Evolutionary conservation across 2,329 filamentous ascomycete species (phyloP), one percentile per base, ranked within the genome.

Genomic region (Trichoderma gracile): DNA sequence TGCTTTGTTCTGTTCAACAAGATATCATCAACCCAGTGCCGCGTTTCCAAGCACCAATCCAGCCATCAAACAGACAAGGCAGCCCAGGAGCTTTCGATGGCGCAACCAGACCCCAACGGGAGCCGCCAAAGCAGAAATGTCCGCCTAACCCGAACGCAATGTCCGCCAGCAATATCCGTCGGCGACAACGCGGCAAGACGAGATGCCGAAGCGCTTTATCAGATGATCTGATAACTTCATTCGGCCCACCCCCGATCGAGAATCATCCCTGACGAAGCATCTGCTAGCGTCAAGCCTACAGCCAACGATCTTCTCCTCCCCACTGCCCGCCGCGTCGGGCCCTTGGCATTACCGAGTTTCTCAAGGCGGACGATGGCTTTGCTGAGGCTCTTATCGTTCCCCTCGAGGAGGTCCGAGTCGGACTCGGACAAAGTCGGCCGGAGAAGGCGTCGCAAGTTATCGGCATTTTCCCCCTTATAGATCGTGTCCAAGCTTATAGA

Each of bases 221-320:
- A 71, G 73, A 75, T 75, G 67, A 75, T 75, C 74, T 69, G 74
- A 75, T 76, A 75, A 71, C 5, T 46, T 5, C 12, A 52, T n/a
- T 38, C 23, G 27, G 47, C 40, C 55, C 54, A 45, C 55, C 21
- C 21, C 38, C 25, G 8, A 45, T 47, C 33, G 38, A 43, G 33
- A 64, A 65, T 49, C n/a, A 60, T 55, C 50, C 59, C 9, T 61
- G 46, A 33, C 52, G 19, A 3, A 12, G 46, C 45, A 42, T 50
- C 23, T 42, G 33, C 33, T 53, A 61, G 57, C 57, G 57, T n/a
- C 38, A 45, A 21, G 43, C 17, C n/a, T 21, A 9, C 15, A 14
- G 8, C 47, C n/a, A 60, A 50, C 19, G 33, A 19, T 52, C 15
- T 21, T 4, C 12, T 38, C 33, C 46, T 46, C 33, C 14, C 57